A percentile compares a stretch with the other conserved stretches of the same genome.
These are phyloP conservation scores for Talaromyces sp. DNA, from an alignment of 2,329 filamentous ascomycete species.

Conservation along the genomic window DNA sequence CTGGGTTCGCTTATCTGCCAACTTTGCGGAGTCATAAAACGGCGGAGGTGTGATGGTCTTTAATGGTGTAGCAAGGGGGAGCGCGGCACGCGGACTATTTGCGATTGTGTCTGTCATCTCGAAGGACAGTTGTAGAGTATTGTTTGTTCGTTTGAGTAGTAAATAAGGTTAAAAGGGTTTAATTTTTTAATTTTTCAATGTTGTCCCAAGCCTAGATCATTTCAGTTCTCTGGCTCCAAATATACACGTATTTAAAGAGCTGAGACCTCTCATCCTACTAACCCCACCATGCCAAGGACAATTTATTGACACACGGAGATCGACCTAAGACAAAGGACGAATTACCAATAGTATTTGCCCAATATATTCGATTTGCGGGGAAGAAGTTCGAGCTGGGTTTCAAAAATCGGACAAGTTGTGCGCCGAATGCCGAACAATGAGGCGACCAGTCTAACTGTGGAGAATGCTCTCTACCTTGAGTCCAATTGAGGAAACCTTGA, in stretches of 20 bases:
- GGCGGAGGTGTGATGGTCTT: background rate
- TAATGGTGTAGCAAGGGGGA: background rate
- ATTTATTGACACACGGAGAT: background rate
- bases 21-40: background rate
- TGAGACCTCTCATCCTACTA: background rate
- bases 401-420: background rate
- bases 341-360: background rate
- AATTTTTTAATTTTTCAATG: background rate
- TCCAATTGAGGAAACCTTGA: background rate
- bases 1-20: background rate
- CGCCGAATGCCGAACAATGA: background rate
- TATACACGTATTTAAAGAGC: background rate
- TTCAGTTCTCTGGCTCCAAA: background rate
- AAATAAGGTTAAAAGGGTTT: background rate
- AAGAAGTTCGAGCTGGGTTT: background rate
- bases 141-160: background rate
- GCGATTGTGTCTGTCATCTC: background rate
- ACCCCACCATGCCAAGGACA: background rate
- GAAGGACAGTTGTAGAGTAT: background rate
- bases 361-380: background rate
- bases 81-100: background rate
- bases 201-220: background rate
- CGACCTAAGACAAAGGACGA: background rate
- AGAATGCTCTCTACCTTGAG: background rate
- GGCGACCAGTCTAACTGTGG: background rate